Evolutionary conservation across 371 early-diverging fungal genomes (phyloP).

Genomic region (Mucor lusitanicus): DNA sequence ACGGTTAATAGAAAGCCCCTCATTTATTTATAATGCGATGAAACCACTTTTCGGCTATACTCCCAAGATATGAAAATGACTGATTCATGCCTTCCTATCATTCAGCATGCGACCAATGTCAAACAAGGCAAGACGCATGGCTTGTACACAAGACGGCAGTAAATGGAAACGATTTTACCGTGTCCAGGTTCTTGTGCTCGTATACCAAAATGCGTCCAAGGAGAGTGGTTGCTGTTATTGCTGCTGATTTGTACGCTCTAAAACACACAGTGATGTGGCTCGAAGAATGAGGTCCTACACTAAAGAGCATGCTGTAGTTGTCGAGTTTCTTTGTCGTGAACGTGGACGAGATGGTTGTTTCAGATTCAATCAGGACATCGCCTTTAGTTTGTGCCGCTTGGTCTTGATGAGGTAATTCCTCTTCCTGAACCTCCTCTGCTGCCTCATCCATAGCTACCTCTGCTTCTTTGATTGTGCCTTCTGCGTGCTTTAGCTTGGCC

Average conservation of each 20-base stretch:
- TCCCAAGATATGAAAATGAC: background rate
- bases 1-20: background rate
- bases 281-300: slow-evolving; percentile 3
- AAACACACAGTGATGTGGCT: slow-evolving; percentile 11
- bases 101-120: background rate
- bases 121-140: slow-evolving; percentile 1
- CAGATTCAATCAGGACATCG: background rate
- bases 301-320: slow-evolving; percentile 7
- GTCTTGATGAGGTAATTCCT: background rate
- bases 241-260: background rate
- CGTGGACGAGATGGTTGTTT: background rate
- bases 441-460: background rate
- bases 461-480: background rate
- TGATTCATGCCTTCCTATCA: too few relatives aligned
- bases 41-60: background rate
- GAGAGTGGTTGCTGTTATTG: background rate
- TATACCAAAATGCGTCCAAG: slow-evolving; percentile 12
- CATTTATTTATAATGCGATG: background rate
- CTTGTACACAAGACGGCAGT: slow-evolving; percentile 2
- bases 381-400: slow-evolving; percentile 13
- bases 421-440: background rate
- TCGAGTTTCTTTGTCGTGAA: background rate
- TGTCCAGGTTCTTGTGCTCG: slow-evolving; percentile 18
- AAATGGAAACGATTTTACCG: slow-evolving; percentile 9
- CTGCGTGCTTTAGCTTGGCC: slow-evolving; percentile 39